Base-by-base conservation (phyloP, 139 green algal genomes). In the Volvox africanus region DNA sequence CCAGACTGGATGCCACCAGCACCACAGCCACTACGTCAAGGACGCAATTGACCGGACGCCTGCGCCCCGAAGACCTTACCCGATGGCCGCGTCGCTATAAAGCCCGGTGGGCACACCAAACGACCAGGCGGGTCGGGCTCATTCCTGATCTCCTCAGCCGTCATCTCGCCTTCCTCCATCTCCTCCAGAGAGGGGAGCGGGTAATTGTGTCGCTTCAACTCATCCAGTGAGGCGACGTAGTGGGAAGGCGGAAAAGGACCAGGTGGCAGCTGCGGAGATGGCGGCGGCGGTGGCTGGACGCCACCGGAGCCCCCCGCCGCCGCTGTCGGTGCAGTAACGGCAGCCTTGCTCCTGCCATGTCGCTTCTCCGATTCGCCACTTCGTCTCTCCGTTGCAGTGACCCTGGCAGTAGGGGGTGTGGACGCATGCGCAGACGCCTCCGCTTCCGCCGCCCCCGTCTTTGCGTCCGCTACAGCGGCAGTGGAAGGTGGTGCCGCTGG, bases 131-230 rank as follows among this genome's bases (percentile, higher is more conserved):
- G 20, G 22, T 69, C 80, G 21, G 61, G 9, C 16, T 12, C 11
- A 73, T 73, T 26, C 11, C 22, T 44, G 19, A 16, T 82, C 82
- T 22, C 30, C 11, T 1, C 71, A 76, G 17, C 77, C 50, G n/a
- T 28, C 67, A 19, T 55, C 69, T 67, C 79, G 32, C 36, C 76
- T 61, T 61, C 61, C 61, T 80, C 87, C 22, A 24, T 65, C 35
- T 79, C 33, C 33, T 71, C 85, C 44, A 89, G 85, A 11, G 2
- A 30, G 19, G 95, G 93, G 68, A 97, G 79, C 1, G 94, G 93
- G 91, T 95, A 97, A n/a, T 91, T 87, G 80, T 95, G 86, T 16
- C 61, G 35, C 68, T 92, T 67, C 94, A 97, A 93, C 86, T 96
- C 61, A 65, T 93, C 76, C 16, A 93, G 55, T 0, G 84, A 94